Conservation (phyloP, 2,329 filamentous ascomycete species). For the Anthostomella pinea region DNA sequence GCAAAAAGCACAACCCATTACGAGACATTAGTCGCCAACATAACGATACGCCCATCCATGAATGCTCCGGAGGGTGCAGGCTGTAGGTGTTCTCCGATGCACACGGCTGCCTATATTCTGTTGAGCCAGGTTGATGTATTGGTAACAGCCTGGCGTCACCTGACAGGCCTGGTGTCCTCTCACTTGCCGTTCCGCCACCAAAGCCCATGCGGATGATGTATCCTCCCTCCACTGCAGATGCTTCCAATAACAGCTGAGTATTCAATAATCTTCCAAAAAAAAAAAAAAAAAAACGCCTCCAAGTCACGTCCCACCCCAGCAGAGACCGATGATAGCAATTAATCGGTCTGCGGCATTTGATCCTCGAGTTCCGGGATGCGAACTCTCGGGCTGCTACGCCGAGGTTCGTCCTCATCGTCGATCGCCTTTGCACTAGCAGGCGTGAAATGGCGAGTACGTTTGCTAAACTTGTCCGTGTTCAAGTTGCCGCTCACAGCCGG, state of each 20-base stretch:
- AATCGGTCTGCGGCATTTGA: constrained; percentile 16
- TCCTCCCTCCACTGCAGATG: too few relatives aligned
- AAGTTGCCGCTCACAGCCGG: constrained; percentile 10
- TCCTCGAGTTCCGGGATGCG: constrained; percentile 21
- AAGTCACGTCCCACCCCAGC: neutral
- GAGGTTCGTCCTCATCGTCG: constrained; percentile 47
- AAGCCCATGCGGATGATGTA: too few relatives aligned
- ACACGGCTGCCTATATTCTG: too few relatives aligned
- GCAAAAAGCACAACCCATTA: neutral
- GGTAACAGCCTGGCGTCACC: constrained; percentile 27
- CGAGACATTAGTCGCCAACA: neutral
- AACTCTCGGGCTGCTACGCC: constrained; percentile 34
- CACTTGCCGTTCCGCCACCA: too few relatives aligned
- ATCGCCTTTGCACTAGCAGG: constrained; percentile 44
- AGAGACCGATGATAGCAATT: constrained; percentile 5
- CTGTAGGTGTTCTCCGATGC: too few relatives aligned
- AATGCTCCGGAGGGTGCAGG: too few relatives aligned
- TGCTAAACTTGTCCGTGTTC: constrained; percentile 37
- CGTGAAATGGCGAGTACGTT: constrained; percentile 46
- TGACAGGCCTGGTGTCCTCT: too few relatives aligned
- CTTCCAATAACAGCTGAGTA: constrained; percentile 23
- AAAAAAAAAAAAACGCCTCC: constrained; percentile 7
- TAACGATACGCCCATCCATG: neutral
- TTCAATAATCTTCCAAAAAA: constrained; percentile 30
- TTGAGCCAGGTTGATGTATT: too few relatives aligned